Evolutionary conservation across 2,329 filamentous ascomycete genomes (phyloP).

Genomic region (Pseudogymnoascus sp.): DNA sequence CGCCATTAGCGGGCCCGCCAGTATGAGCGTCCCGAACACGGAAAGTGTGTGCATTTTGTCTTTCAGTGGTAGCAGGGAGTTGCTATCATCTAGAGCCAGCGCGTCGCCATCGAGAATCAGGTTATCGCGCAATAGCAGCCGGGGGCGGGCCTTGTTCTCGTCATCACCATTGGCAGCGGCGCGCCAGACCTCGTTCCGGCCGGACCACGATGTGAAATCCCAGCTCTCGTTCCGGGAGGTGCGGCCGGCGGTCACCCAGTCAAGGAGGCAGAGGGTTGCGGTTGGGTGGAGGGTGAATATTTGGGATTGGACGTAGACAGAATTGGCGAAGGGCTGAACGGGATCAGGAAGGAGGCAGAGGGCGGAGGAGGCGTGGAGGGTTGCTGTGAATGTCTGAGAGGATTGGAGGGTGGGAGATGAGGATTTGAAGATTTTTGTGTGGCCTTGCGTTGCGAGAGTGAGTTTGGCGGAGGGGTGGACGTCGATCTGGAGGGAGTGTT

Average conservation of each 20-base stretch:
- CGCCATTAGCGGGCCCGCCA: slow-evolving; percentile 65
- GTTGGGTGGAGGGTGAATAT: slow-evolving; percentile 55
- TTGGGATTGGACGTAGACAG: slow-evolving; percentile 78
- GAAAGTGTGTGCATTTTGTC: slow-evolving; percentile 67
- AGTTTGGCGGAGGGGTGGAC: slow-evolving; percentile 60
- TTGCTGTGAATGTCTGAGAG: slow-evolving; percentile 47
- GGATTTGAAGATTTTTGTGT: slow-evolving; percentile 94
- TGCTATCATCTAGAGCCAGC: slow-evolving; percentile 33
- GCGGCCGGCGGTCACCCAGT: slow-evolving; percentile 91
- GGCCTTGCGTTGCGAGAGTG: slow-evolving; percentile 63
- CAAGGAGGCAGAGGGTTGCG: slow-evolving; percentile 69
- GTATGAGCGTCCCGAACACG: slow-evolving; percentile 76
- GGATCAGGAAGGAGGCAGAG: slow-evolving; percentile 78
- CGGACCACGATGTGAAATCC: slow-evolving; percentile 71
- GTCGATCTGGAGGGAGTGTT: slow-evolving; percentile 39
- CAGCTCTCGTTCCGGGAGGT: slow-evolving; percentile 81
- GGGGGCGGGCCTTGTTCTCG: slow-evolving; percentile 37
- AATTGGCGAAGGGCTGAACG: slow-evolving; percentile 80
- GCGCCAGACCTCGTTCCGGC: slow-evolving; percentile 80
- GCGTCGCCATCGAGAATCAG: slow-evolving; percentile 59
- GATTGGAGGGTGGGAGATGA: slow-evolving; percentile 47
- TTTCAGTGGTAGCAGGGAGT: slow-evolving; percentile 32
- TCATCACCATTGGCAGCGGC: slow-evolving; percentile 13
- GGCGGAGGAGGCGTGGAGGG: slow-evolving; percentile 43
- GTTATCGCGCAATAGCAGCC: slow-evolving; percentile 77